Evolutionary conservation across 208 protist species (phyloP).

Genomic region (Angomonas ambiguus): DNA sequence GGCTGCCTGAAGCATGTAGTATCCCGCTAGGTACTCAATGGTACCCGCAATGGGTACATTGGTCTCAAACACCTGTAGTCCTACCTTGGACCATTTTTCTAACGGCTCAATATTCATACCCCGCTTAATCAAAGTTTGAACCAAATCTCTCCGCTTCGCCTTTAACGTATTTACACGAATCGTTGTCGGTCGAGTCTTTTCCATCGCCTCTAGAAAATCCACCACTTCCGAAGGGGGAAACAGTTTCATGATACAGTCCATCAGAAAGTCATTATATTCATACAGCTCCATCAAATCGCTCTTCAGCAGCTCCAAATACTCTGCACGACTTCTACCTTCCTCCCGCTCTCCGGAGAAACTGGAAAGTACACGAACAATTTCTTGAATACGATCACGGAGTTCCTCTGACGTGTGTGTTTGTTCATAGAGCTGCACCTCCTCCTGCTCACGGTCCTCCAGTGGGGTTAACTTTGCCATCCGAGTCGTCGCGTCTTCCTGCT

Average conservation of each 20-base stretch:
- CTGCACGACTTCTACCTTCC: conserved; percentile 68
- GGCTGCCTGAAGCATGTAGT: conserved; percentile 99
- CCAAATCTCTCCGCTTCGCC: conserved; percentile 92
- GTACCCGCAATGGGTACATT: conserved; percentile 98
- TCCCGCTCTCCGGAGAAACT: conserved; percentile 91
- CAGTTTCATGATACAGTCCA: conserved; percentile 92
- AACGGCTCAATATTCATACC: conserved; percentile 98
- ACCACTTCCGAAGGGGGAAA: conserved; percentile 92
- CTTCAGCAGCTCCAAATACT: conserved; percentile 92
- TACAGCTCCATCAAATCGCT: conserved; percentile 93
- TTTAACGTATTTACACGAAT: conserved; percentile 99
- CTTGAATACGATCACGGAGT: conserved; percentile 84
- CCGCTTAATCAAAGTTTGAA: conserved; percentile 92
- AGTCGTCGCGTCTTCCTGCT: conserved; percentile 41
- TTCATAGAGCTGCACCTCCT: conserved; percentile 43
- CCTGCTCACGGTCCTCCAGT: conserved; percentile 32
- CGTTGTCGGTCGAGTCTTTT: conserved; percentile 96
- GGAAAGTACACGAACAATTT: conserved; percentile 90
- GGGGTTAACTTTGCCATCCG: conserved; percentile 56
- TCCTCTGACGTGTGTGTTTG: conserved; percentile 72
- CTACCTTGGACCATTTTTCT: conserved; percentile 96
- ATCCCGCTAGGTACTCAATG: conserved; percentile 98
- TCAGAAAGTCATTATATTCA: conserved; percentile 94
- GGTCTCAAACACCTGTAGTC: conserved; percentile 97
- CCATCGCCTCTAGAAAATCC: conserved; percentile 97